phyloP scores from a whole-genome alignment of 345 rosid species.

The Limnanthes douglasii region DNA sequence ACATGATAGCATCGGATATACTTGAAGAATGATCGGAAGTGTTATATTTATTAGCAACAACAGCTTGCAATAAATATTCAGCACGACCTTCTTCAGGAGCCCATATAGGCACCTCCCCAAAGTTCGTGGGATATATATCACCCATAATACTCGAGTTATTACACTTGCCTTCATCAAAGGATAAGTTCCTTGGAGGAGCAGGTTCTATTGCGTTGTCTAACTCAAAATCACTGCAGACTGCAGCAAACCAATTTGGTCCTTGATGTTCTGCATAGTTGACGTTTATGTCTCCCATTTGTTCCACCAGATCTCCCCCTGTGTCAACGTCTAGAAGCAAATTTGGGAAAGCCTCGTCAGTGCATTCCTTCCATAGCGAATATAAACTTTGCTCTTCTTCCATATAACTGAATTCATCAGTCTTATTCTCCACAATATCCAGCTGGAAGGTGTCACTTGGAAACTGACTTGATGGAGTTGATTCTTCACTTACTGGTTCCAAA shows the following conservation, averaged over 20 bases:
- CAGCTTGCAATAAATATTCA: slow-evolving; percentile 31
- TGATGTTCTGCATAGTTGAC: not conserved
- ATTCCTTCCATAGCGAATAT: slow-evolving; percentile 10
- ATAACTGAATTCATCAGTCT: slow-evolving; percentile 19
- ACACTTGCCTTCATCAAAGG: slow-evolving; percentile 7
- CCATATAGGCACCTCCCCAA: slow-evolving; percentile 11
- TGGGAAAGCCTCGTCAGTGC: slow-evolving; percentile 13
- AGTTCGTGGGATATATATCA: slow-evolving; percentile 6
- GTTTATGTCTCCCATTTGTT: slow-evolving; percentile 8
- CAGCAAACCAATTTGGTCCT: slow-evolving; percentile 8
- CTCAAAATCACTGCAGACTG: slow-evolving; percentile 25
- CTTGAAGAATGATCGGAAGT: slow-evolving; percentile 4
- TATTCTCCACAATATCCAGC: slow-evolving; percentile 16
- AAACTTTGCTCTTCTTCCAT: slow-evolving; percentile 21
- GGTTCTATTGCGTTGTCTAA: slow-evolving; percentile 32
- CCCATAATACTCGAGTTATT: slow-evolving; percentile 1
- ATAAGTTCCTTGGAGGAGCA: slow-evolving; percentile 9
- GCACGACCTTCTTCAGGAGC: slow-evolving; percentile 10
- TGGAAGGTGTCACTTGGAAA: slow-evolving; percentile 8
- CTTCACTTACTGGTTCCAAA: too few species aligned
- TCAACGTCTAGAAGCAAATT: slow-evolving; percentile 6
- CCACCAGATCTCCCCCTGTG: slow-evolving; percentile 7
- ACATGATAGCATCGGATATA: slow-evolving; percentile 1
- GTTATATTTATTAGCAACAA: slow-evolving; percentile 11
- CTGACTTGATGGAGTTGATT: slow-evolving; percentile 8